These are phyloP conservation scores for Russula earlei DNA, from an alignment of 768 basidiomycete species.

Conservation along the genomic window DNA sequence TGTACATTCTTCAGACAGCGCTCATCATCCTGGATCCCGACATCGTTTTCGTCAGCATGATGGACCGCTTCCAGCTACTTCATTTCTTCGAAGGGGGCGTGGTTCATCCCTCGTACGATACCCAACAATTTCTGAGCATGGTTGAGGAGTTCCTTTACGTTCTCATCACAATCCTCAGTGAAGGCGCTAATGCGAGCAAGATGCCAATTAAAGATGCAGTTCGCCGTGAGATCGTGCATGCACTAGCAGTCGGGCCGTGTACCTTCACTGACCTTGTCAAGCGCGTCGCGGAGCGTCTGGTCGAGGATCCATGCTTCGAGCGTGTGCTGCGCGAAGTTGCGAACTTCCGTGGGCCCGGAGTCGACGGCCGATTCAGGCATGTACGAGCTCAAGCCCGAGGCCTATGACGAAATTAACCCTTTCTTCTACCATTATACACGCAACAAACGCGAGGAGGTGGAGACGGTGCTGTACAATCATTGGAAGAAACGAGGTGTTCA, in stretches of 20 bases:
- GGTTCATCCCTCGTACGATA: conserved; percentile 55
- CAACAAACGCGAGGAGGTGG: conserved; percentile 89
- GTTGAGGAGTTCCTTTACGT: conserved; percentile 88
- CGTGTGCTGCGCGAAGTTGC: conserved; percentile 70
- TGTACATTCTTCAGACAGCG: conserved; percentile 82
- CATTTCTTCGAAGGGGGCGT: conserved; percentile 67
- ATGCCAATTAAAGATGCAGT: conserved; percentile 57
- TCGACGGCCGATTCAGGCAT: conserved; percentile 66
- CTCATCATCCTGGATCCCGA: conserved; percentile 73
- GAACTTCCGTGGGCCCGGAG: conserved; percentile 73
- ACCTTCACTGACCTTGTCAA: conserved; percentile 88
- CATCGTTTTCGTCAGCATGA: conserved; percentile 70
- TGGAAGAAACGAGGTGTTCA: conserved; percentile 52
- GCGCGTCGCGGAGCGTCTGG: conserved; percentile 80
- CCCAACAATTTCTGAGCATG: conserved; percentile 67
- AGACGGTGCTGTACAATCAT: conserved; percentile 58
- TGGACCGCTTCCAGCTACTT: conserved; percentile 81
- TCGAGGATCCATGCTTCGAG: conserved; percentile 78
- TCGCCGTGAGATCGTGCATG: conserved; percentile 81
- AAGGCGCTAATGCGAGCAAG: conserved; percentile 63
- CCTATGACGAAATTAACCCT: conserved; percentile 82
- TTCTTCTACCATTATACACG: conserved; percentile 95
- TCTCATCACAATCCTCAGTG: conserved; percentile 77
- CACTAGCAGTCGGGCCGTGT: conserved; percentile 79
- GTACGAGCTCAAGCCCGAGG: conserved; percentile 83